Conservation (phyloP, 1,284 basidiomycete species). For the Entoloma clypeatum region DNA sequence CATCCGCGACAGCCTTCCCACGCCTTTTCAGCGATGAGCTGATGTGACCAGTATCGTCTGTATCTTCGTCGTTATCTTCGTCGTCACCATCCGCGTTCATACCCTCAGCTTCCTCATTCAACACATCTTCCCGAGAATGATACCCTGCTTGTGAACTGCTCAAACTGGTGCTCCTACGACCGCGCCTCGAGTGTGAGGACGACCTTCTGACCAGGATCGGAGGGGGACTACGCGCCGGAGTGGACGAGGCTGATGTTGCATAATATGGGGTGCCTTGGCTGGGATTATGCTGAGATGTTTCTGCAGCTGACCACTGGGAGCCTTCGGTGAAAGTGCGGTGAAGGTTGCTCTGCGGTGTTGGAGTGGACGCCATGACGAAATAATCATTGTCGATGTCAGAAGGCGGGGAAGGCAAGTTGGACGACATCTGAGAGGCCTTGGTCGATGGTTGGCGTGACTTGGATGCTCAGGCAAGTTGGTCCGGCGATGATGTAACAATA, state of each 20-base stretch:
- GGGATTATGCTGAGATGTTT: slow-evolving; percentile 61
- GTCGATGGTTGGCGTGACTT: slow-evolving; percentile 11
- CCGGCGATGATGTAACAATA: slow-evolving; percentile 14
- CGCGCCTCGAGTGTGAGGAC: slow-evolving; percentile 46
- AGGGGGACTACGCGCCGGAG: slow-evolving; percentile 35
- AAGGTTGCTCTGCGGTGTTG: slow-evolving; percentile 40
- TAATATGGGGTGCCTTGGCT: slow-evolving; percentile 68
- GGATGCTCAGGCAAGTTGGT: slow-evolving; percentile 7
- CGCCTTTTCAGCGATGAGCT: slow-evolving; percentile 22
- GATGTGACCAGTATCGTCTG: slow-evolving; percentile 31
- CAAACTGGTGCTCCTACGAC: slow-evolving; percentile 56
- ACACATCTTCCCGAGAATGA: slow-evolving; percentile 42
- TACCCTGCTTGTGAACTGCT: slow-evolving; percentile 49
- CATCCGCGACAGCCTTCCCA: slow-evolving; percentile 31
- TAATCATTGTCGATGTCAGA: slow-evolving; percentile 32
- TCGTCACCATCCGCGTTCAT: slow-evolving; percentile 43
- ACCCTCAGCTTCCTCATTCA: slow-evolving; percentile 49
- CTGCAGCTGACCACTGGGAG: slow-evolving; percentile 52
- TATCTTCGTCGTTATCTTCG: slow-evolving; percentile 42
- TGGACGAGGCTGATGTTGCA: slow-evolving; percentile 35
- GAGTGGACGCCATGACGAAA: slow-evolving; percentile 33
- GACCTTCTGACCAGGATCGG: slow-evolving; percentile 43
- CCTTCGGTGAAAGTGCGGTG: slow-evolving; percentile 48
- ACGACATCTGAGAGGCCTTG: slow-evolving; percentile 19
- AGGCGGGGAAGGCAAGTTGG: slow-evolving; percentile 28